Percentiles rank a stretch among this genome's conserved stretches.
phyloP scores from a whole-genome alignment of 352 stramenopile species.

The Peronospora farinosa region DNA sequence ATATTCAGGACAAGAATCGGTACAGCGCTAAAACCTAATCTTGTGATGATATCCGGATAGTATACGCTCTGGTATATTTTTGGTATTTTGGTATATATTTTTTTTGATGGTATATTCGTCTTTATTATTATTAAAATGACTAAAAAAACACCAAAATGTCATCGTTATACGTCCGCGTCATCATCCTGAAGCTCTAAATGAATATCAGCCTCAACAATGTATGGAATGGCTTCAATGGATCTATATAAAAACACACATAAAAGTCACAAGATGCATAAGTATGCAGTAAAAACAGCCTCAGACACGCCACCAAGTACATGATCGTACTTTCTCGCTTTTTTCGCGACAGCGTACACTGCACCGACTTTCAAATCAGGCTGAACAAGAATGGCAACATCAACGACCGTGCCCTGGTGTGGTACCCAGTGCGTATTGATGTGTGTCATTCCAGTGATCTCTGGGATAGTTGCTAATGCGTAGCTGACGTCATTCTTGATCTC shows the following conservation, averaged over 20 bases:
- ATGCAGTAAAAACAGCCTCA: neutral
- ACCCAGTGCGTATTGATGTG: conserved; percentile 83
- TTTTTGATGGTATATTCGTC: too few relatives aligned
- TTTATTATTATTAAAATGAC: too few relatives aligned
- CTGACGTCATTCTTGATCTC: conserved; percentile 72
- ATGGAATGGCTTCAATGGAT: conserved; percentile 72
- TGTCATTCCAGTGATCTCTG: conserved; percentile 62
- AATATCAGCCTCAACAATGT: conserved; percentile 75
- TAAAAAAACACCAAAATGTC: neutral
- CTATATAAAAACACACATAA: conserved; percentile 22
- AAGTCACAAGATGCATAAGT: neutral
- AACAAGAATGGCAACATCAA: conserved; percentile 77
- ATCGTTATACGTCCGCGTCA: conserved; percentile 24
- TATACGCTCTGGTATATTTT: too few relatives aligned
- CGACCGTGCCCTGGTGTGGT: conserved; percentile 56
- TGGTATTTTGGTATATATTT: too few relatives aligned
- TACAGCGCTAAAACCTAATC: too few relatives aligned
- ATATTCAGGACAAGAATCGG: too few relatives aligned
- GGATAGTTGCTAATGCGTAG: conserved; percentile 50
- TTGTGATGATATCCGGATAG: too few relatives aligned
- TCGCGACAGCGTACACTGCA: conserved; percentile 64
- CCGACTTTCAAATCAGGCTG: conserved; percentile 70
- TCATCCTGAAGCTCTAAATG: conserved; percentile 75
- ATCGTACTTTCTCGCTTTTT: conserved; percentile 58
- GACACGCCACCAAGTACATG: neutral